Base-by-base conservation (phyloP, 2,329 filamentous ascomycete species). In the Epichloe sp. region DNA sequence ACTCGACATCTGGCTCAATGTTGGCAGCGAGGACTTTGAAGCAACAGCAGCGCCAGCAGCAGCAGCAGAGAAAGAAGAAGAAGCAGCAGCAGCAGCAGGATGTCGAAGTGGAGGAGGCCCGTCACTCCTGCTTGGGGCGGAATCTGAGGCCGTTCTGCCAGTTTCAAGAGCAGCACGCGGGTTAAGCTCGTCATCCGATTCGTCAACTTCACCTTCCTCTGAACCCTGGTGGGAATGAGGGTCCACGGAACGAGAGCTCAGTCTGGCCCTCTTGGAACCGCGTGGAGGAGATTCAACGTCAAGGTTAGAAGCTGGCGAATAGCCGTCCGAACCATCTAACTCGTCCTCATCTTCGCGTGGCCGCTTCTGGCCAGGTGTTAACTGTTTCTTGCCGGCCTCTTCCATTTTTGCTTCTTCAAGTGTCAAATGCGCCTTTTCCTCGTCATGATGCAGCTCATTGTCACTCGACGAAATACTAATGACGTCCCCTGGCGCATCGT, bases 181-280 rank as follows among this genome's bases (percentile, higher is more conserved):
- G 31, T 54, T 54, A 4, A 38, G 5, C 11, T 52, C 52, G 21
- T 41, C 49, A 11, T 51, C 52, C 10, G 52, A 56, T 40, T 64
- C 61, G 23, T 62, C 63, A 47, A 65, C 58, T 55, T 69, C 63
- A 21, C 65, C 65, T 52, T 68, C 66, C 49, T 69, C 65, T 17
- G 59, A 59, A 47, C 54, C 57, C 15, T 53, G 51, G 19, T 51
- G 40, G 37, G 37, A 31, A 23, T 40, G 42, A 44, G 38, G 51
- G 36, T 46, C 47, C 8, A 17, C 40, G 8, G 51, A 34, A 38
- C 52, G 51, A 14, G 48, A 36, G 48, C 52, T 56, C 47, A 51
- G 3, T 31, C 49, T 60, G 44, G 53, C 45, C 48, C 57, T 57
- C 49, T 63, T 63, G 8, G 56, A 42, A 17, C 31, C 36, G 17